A percentile compares a stretch with the other conserved stretches of the same genome.
phyloP scores from a whole-genome alignment of 345 rosid species.

The Anacardium occidentale region DNA sequence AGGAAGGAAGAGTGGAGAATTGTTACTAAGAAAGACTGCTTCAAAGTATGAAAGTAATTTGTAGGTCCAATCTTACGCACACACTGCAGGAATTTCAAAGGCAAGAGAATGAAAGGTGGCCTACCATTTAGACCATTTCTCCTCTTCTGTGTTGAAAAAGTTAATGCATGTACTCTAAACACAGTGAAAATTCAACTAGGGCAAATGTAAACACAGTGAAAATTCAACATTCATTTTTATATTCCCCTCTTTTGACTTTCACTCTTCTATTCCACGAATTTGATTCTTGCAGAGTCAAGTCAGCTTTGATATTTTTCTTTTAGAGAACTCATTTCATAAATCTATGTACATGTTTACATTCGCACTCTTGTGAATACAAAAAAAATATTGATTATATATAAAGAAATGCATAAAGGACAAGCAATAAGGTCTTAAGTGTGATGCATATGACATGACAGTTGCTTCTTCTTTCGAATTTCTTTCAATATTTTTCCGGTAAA shows the following conservation, averaged over 20 bases:
- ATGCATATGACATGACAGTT: conserved; percentile 33
- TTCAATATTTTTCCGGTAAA: background rate
- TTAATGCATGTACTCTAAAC: background rate
- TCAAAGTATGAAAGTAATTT: background rate
- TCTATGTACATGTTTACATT: background rate
- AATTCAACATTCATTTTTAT: conserved; percentile 21
- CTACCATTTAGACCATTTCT: conserved; percentile 24
- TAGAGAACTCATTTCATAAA: background rate
- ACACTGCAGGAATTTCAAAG: background rate
- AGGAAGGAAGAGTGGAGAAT: conserved; percentile 2
- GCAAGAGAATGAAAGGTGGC: conserved; percentile 7
- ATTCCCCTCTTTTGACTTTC: conserved; percentile 36
- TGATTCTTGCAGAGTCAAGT: conserved; percentile 29
- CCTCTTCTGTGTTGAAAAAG: conserved; percentile 18
- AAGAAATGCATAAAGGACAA: conserved; percentile 25
- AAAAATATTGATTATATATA: background rate
- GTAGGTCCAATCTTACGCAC: conserved; percentile 21
- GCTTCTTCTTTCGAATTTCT: background rate
- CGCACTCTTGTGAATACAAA: conserved; percentile 8
- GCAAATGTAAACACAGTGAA: background rate
- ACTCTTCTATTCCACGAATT: conserved; percentile 5
- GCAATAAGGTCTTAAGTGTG: conserved; percentile 33
- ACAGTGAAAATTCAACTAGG: conserved; percentile 17
- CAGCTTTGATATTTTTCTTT: conserved; percentile 19
- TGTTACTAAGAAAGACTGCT: background rate